phyloP scores from a whole-genome alignment of 768 basidiomycete genomes.

The Sarcomyxa edulis region DNA sequence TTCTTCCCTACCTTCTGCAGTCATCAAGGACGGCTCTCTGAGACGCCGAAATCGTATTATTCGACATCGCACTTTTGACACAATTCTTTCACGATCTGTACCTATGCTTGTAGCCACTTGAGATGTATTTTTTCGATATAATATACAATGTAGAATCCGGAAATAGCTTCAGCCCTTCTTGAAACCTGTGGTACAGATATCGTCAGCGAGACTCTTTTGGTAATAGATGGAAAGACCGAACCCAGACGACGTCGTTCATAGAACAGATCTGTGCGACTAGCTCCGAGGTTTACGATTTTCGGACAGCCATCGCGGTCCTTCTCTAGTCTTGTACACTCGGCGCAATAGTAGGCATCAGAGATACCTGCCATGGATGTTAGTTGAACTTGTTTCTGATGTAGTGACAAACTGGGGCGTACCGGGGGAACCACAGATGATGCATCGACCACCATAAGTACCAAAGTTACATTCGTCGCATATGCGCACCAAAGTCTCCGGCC shows the following conservation, averaged over 20 bases:
- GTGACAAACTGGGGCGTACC: slow-evolving; percentile 46
- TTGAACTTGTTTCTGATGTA: slow-evolving; percentile 1
- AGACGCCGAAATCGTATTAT: too few species aligned
- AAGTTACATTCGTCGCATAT: slow-evolving; percentile 99
- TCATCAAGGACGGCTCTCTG: too few species aligned
- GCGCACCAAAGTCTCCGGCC: slow-evolving; percentile 95
- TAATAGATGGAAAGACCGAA: slow-evolving; percentile 24
- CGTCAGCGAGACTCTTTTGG: background rate
- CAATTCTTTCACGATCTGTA: too few species aligned
- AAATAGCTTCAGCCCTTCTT: slow-evolving; percentile 46
- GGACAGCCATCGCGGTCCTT: slow-evolving; percentile 98
- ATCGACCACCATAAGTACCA: slow-evolving; percentile 94
- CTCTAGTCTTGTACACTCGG: slow-evolving; percentile 93
- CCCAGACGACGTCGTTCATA: slow-evolving; percentile 86
- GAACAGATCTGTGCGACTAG: slow-evolving; percentile 87
- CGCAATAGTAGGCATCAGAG: slow-evolving; percentile 98
- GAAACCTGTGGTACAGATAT: slow-evolving; percentile 42
- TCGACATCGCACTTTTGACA: too few species aligned
- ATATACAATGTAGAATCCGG: too few species aligned
- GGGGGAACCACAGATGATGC: slow-evolving; percentile 95
- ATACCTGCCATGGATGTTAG: slow-evolving; percentile 57
- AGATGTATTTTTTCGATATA: background rate
- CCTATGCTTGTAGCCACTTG: background rate
- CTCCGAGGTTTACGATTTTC: slow-evolving; percentile 96
- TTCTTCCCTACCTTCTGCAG: too few species aligned